Evolutionary conservation across 1,284 basidiomycete species (phyloP).

Genomic region (Ceratobasidium sp.): DNA sequence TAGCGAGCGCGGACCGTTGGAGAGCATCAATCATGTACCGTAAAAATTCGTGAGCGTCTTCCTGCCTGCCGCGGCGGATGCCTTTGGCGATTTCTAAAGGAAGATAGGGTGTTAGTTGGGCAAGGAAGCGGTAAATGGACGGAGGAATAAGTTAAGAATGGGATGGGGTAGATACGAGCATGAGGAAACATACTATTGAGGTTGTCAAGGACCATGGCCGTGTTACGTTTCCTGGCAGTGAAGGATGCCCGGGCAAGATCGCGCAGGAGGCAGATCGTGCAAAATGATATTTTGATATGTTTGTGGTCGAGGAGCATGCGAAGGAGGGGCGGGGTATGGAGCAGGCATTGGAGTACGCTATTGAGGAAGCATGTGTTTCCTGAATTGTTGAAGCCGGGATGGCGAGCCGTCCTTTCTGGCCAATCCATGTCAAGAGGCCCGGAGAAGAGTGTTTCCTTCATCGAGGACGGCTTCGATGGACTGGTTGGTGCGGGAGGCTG

Average conservation of each 20-base stretch:
- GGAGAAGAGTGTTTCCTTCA: conserved; percentile 18
- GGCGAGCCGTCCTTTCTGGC: conserved; percentile 3
- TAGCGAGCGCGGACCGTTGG: conserved; percentile 86
- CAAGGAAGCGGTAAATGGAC: conserved; percentile 5
- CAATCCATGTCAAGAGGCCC: conserved; percentile 22
- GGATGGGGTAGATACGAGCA: not conserved
- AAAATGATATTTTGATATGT: conserved; percentile 70
- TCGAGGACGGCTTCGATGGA: conserved; percentile 15
- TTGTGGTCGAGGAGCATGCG: conserved; percentile 74
- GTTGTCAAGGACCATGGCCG: conserved; percentile 71
- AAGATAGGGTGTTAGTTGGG: conserved; percentile 27
- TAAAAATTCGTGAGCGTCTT: conserved; percentile 98
- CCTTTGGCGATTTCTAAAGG: conserved; percentile 89
- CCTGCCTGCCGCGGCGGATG: conserved; percentile 91
- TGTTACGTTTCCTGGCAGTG: conserved; percentile 58
- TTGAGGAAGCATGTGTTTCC: conserved; percentile 99
- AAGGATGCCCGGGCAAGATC: conserved; percentile 66
- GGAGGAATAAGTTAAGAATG: conserved; percentile 20
- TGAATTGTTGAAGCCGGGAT: conserved; percentile 83
- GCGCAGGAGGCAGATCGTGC: conserved; percentile 81
- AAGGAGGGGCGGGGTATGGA: conserved; percentile 94
- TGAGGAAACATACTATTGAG: conserved; percentile 71
- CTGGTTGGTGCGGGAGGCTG: not conserved
- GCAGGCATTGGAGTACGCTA: conserved; percentile 91
- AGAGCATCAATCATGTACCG: conserved; percentile 94